These are phyloP conservation scores for Lepidopterella palustris DNA, from an alignment of 495 filamentous ascomycete genomes.

Conservation along the genomic window DNA sequence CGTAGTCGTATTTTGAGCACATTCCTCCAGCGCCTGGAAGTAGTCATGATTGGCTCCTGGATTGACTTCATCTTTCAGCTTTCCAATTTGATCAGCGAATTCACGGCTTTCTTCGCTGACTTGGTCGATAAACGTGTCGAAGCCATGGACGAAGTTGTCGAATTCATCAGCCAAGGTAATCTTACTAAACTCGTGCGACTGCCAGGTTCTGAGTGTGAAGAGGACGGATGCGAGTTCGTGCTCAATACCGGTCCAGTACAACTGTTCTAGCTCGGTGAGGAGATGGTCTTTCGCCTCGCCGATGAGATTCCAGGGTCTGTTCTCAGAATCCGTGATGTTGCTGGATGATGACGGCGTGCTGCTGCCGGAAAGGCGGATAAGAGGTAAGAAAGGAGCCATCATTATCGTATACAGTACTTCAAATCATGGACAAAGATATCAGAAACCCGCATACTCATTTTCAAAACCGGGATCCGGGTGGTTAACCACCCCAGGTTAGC, in stretches of 20 bases:
- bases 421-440: background rate
- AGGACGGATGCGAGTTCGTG: conserved; percentile 31
- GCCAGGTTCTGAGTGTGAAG: conserved; percentile 29
- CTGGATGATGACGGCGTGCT: background rate
- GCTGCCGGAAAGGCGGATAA: background rate
- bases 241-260: conserved; percentile 35
- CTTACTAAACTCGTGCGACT: conserved; percentile 15
- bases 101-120: conserved; percentile 29
- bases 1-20: background rate
- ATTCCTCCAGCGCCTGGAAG: background rate
- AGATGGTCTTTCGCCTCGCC: conserved; percentile 10
- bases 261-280: conserved; percentile 21
- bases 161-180: conserved; percentile 19
- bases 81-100: conserved; percentile 23
- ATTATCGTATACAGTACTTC: background rate
- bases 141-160: conserved; percentile 30
- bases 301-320: background rate
- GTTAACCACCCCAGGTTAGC: background rate
- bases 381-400: background rate
- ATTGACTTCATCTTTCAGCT: conserved; percentile 3
- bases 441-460: background rate
- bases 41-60: background rate
- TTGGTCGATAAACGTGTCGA: conserved; percentile 36
- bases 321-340: background rate
- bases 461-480: background rate